Percentiles rank a stretch among this genome's conserved stretches.
Conservation (phyloP, 495 filamentous ascomycete genomes). For the Aspergillus hancockii region DNA sequence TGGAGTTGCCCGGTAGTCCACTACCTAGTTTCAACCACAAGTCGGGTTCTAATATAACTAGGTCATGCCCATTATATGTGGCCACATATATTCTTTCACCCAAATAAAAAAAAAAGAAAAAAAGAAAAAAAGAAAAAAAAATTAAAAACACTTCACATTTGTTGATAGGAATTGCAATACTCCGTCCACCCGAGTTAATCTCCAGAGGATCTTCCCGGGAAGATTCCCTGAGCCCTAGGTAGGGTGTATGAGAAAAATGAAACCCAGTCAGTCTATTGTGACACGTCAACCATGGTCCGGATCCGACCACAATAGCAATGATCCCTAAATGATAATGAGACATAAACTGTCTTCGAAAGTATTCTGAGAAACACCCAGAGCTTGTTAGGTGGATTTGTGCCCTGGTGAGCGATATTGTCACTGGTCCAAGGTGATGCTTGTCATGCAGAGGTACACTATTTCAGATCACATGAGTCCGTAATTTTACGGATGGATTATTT, state of each 20-base stretch:
- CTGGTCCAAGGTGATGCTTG: constrained; percentile 6
- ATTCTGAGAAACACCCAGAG: not conserved
- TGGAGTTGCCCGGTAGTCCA: constrained; percentile 3
- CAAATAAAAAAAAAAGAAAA: too few relatives aligned
- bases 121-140: too few relatives aligned
- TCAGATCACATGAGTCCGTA: constrained; percentile 12
- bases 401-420: not conserved
- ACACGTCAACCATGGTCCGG: constrained; percentile 24
- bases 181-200: not conserved
- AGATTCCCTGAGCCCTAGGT: not conserved
- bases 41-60: not conserved
- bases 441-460: constrained; percentile 13
- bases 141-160: not conserved
- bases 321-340: not conserved
- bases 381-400: not conserved
- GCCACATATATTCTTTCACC: not conserved
- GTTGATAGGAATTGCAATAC: not conserved
- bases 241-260: constrained; percentile 7
- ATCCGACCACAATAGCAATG: constrained; percentile 13
- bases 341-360: not conserved
- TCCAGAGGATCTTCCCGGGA: not conserved
- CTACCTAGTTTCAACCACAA: constrained; percentile 10
- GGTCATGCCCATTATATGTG: not conserved
- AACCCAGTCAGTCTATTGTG: constrained; percentile 13
- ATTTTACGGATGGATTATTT: constrained; percentile 8